Conservation (phyloP, 1,284 basidiomycete species). For the Prillingera fragicola region DNA sequence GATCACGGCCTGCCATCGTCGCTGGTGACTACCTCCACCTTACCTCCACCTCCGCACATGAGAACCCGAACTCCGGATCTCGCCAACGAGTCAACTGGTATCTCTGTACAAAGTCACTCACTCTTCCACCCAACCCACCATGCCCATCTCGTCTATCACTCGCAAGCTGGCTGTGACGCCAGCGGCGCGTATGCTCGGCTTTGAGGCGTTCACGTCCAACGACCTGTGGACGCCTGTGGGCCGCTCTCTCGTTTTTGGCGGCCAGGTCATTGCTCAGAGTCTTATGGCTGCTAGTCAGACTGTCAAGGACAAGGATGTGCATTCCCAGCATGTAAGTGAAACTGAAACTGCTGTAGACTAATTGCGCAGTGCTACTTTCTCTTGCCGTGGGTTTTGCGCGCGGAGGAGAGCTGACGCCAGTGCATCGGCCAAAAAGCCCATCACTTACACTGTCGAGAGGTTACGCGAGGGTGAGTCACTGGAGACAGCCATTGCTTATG, state of each 20-base stretch:
- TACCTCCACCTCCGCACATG: no score
- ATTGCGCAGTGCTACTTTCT: constrained; percentile 37
- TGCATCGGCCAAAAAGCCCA: constrained; percentile 67
- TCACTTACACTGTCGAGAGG: constrained; percentile 75
- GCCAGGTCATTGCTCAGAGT: constrained; percentile 78
- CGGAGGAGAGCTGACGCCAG: no score
- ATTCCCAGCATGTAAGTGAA: constrained; percentile 59
- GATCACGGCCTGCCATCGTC: no score
- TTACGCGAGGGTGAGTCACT: constrained; percentile 56
- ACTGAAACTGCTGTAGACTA: background rate
- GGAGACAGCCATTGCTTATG: background rate
- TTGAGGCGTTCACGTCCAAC: constrained; percentile 58
- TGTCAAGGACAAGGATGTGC: constrained; percentile 60
- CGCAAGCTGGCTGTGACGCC: background rate
- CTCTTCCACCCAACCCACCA: no score
- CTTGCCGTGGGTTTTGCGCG: constrained; percentile 24
- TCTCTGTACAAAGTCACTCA: background rate
- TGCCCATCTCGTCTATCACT: background rate
- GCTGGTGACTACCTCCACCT: no score
- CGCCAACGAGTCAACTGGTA: no score
- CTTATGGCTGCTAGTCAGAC: constrained; percentile 70
- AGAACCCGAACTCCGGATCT: no score
- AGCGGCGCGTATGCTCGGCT: background rate
- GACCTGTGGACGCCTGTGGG: constrained; percentile 61
- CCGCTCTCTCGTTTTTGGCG: constrained; percentile 78